Conservation (phyloP, 345 rosid species). For the Nasturtium officinale region DNA sequence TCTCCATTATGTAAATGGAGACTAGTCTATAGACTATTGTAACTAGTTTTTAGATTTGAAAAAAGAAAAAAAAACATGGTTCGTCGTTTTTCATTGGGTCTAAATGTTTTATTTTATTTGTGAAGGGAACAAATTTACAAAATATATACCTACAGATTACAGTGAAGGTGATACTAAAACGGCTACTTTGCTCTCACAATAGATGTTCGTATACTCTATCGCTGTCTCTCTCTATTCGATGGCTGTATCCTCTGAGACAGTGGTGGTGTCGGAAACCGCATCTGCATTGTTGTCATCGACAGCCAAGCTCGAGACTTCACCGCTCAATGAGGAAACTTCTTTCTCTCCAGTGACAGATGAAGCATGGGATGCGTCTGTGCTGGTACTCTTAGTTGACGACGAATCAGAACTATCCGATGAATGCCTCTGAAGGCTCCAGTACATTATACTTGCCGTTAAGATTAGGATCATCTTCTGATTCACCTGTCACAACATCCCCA, state of each 20-base stretch:
- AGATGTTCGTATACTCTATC: not conserved
- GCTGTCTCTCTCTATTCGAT: constrained; percentile 20
- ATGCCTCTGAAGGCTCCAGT: constrained; percentile 80
- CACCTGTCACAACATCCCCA: constrained; percentile 57
- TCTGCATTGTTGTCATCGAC: constrained; percentile 51
- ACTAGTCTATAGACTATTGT: too few species aligned
- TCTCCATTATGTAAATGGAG: too few species aligned
- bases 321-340: constrained; percentile 62
- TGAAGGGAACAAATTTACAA: not conserved
- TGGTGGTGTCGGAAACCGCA: constrained; percentile 59
- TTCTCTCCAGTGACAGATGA: constrained; percentile 75
- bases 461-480: constrained; percentile 93
- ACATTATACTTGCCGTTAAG: constrained; percentile 87
- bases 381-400: constrained; percentile 51
- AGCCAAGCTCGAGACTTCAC: constrained; percentile 61
- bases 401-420: constrained; percentile 57
- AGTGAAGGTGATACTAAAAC: not conserved
- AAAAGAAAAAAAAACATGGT: not conserved
- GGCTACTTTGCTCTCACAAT: constrained; percentile 17
- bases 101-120: not conserved
- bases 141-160: not conserved
- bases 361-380: constrained; percentile 67
- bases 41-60: too few species aligned
- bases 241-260: constrained; percentile 53
- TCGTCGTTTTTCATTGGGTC: not conserved